Evolutionary conservation across 2,329 filamentous ascomycete genomes (phyloP).

Genomic region (Microdochium trichocladiopsis): DNA sequence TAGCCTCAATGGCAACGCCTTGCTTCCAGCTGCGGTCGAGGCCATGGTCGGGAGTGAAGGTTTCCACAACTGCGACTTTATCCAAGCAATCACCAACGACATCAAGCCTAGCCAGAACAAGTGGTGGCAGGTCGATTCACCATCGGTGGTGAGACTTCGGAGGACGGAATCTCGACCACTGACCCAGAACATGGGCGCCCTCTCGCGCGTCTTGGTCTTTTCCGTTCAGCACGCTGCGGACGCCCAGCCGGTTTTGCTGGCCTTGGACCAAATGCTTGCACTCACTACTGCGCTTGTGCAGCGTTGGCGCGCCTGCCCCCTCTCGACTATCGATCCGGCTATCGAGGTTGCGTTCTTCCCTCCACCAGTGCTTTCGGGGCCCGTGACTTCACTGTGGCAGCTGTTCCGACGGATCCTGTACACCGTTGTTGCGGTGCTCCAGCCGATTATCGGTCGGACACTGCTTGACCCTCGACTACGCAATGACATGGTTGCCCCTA

Average conservation of each 20-base stretch:
- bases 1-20: conserved; percentile 56
- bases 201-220: conserved; percentile 59
- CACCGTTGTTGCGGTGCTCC: conserved; percentile 65
- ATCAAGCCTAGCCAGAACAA: conserved; percentile 52
- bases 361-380: conserved; percentile 56
- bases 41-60: conserved; percentile 66
- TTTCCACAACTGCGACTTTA: conserved; percentile 68
- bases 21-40: conserved; percentile 64
- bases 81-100: conserved; percentile 63
- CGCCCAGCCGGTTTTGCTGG: conserved; percentile 35
- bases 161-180: conserved; percentile 53
- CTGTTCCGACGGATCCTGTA: conserved; percentile 71
- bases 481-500: conserved; percentile 43
- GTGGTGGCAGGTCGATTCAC: conserved; percentile 55
- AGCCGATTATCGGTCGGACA: conserved; percentile 62
- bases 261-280: conserved; percentile 54
- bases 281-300: conserved; percentile 61
- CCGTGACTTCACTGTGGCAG: conserved; percentile 68
- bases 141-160: conserved; percentile 54
- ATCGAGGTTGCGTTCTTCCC: conserved; percentile 59
- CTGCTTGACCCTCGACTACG: conserved; percentile 43
- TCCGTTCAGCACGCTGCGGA: conserved; percentile 49
- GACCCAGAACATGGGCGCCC: conserved; percentile 58
- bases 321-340: conserved; percentile 65
- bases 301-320: conserved; percentile 67